These are phyloP conservation scores for Trichophyton verrucosum DNA, from an alignment of 2,329 filamentous ascomycete genomes.

Conservation along the genomic window DNA sequence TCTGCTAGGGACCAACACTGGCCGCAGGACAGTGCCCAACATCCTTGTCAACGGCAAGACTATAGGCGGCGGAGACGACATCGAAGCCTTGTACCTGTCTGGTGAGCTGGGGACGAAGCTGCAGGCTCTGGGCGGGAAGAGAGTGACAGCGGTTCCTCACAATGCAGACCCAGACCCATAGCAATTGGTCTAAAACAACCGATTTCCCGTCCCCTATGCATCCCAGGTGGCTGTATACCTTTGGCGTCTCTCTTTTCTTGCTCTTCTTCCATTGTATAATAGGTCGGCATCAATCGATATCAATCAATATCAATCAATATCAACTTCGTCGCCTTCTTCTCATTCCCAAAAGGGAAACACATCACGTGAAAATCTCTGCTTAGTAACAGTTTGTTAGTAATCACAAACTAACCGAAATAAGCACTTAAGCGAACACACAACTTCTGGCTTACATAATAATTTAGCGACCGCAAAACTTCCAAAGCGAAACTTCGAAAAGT, in stretches of 20 bases:
- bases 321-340: background rate
- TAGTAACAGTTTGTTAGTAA: background rate
- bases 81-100: conserved; percentile 56
- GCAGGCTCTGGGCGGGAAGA: conserved; percentile 59
- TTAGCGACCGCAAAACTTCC: conserved; percentile 30
- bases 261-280: too few species aligned
- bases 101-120: conserved; percentile 60
- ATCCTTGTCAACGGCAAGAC: conserved; percentile 76
- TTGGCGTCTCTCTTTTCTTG: background rate
- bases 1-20: conserved; percentile 59
- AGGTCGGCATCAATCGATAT: too few species aligned
- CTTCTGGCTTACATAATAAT: conserved; percentile 10
- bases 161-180: conserved; percentile 8
- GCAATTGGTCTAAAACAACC: too few species aligned
- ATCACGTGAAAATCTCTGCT: background rate
- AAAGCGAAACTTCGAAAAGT: background rate
- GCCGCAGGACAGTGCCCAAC: conserved; percentile 79
- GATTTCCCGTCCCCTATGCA: background rate
- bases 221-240: background rate
- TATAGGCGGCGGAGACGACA: conserved; percentile 81
- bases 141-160: conserved; percentile 34
- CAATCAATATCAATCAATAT: background rate
- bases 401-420: background rate
- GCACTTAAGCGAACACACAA: conserved; percentile 1
- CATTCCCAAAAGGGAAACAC: background rate